Base-by-base conservation (phyloP, 2,329 filamentous ascomycete species). In the Monilinia fructigena region DNA sequence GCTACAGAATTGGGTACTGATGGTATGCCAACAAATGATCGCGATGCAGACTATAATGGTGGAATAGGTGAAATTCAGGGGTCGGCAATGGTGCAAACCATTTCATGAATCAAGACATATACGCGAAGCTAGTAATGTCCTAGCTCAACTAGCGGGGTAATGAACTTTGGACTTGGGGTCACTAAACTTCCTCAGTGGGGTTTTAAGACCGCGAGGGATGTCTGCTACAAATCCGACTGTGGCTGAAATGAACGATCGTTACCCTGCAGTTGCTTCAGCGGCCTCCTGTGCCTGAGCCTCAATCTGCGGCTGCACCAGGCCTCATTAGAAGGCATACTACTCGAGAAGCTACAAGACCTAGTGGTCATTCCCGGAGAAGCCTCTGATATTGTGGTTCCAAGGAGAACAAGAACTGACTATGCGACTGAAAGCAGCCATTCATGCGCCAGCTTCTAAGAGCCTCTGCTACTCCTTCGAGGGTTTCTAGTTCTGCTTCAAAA, bases 91-190 rank as follows among this genome's bases (percentile, higher is more conserved):
- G 82, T 16, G 79, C 80, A 1, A 80, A 79, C 18, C 85, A 89
- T 71, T 85, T 86, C 72, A 82, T 87, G 81, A 87, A 87, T 67
- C 85, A 89, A 38, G 80, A 86, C 68, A 86, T 67, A 73, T 81
- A 20, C 74, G 77, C 42, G 73, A 73, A n/a, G 76, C 75, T 8
- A 71, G 74, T 4, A 75, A 77, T 60, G 74, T 76, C 2, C 61
- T 78, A n/a, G 74, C 74, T 18, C 55, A 60, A 8, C 63, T 20
- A 42, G 28, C 26, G 75, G 74, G 2, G 72, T 72, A 59, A 75
- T 75, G 47, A 73, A 74, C 23, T 72, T 75, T 53, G 77, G 76
- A 14, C 72, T 71, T 16, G 72, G 72, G 38, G 74, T 76, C 12
- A 77, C 76, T 8, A 75, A 75, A 77, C 48, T 74, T 75, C 60